Evolutionary conservation across 108 stramenopile species (phyloP).

Genomic region (Nitzschia inconspicua): DNA sequence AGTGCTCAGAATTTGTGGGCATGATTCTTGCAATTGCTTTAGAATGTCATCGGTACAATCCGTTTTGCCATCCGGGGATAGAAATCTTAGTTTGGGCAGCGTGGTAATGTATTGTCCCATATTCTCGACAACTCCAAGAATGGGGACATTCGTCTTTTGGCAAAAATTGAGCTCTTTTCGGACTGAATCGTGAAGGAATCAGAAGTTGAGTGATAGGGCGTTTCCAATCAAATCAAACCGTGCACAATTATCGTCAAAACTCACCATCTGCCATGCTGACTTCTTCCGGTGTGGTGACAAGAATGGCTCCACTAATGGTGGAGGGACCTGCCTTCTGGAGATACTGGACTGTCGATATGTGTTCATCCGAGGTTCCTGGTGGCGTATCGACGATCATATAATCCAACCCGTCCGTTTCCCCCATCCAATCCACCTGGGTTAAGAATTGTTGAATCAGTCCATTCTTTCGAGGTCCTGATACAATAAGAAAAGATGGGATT

Average conservation of each 20-base stretch:
- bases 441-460: slow-evolving; percentile 99
- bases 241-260: too few relatives aligned
- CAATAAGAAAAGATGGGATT: not conserved
- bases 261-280: slow-evolving; percentile 97
- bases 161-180: slow-evolving; percentile 99
- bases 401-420: slow-evolving; percentile 85
- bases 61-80: not conserved
- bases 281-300: slow-evolving; percentile 99
- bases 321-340: slow-evolving; percentile 85
- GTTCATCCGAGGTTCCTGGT: slow-evolving; percentile 99
- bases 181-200: too few relatives aligned
- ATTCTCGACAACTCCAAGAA: slow-evolving; percentile 98
- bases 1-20: slow-evolving; percentile 49
- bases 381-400: slow-evolving; percentile 98
- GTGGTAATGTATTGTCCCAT: slow-evolving; percentile 83
- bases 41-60: not conserved
- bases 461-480: slow-evolving; percentile 91
- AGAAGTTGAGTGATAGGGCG: too few relatives aligned
- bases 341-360: slow-evolving; percentile 97
- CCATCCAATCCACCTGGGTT: slow-evolving; percentile 88
- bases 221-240: too few relatives aligned
- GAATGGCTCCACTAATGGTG: slow-evolving; percentile 80
- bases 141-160: slow-evolving; percentile 89
- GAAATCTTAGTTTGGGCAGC: slow-evolving; percentile 62
- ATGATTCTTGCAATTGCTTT: slow-evolving; percentile 32